Percentiles rank a stretch among this genome's conserved stretches.
phyloP scores from a whole-genome alignment of 352 stramenopile species.

The Phytophthora colocasiae region DNA sequence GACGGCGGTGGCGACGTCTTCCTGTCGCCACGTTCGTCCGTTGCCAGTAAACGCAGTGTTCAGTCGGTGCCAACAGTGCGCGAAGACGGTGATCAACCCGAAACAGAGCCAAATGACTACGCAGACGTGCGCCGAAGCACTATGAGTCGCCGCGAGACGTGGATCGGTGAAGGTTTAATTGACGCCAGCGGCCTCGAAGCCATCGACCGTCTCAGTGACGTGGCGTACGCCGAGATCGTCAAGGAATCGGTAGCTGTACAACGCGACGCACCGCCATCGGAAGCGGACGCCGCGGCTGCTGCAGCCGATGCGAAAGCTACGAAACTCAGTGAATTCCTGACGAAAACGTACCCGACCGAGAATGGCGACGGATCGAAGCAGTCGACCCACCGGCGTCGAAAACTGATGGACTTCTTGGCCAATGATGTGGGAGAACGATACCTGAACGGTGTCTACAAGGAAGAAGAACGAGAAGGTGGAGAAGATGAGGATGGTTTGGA shows the following conservation, averaged over 20 bases:
- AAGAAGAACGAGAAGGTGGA: constrained; percentile 52
- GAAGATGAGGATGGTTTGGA: constrained; percentile 33
- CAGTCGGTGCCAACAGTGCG: constrained; percentile 35
- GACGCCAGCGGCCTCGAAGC: constrained; percentile 58
- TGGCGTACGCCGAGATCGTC: constrained; percentile 43
- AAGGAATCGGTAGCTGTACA: constrained; percentile 29
- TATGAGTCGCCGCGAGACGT: constrained; percentile 59
- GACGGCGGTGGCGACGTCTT: constrained; percentile 40
- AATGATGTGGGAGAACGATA: constrained; percentile 78
- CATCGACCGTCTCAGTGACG: constrained; percentile 59
- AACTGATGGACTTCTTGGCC: constrained; percentile 78
- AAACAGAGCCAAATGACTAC: constrained; percentile 27
- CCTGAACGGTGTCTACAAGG: constrained; percentile 74
- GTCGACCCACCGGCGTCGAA: constrained; percentile 56
- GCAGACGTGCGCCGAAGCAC: constrained; percentile 29
- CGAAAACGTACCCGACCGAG: constrained; percentile 43
- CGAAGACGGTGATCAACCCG: constrained; percentile 19
- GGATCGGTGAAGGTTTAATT: constrained; percentile 73
- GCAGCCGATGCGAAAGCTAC: constrained; percentile 27
- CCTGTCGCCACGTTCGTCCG: constrained; percentile 38
- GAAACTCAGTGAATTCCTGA: constrained; percentile 59
- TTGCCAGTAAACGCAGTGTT: constrained; percentile 37
- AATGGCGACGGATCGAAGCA: constrained; percentile 24
- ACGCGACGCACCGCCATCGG: constrained; percentile 11
- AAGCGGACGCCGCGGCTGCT: constrained; percentile 17